phyloP scores from a whole-genome alignment of 768 basidiomycete genomes.

The Chalciporus piperatus region DNA sequence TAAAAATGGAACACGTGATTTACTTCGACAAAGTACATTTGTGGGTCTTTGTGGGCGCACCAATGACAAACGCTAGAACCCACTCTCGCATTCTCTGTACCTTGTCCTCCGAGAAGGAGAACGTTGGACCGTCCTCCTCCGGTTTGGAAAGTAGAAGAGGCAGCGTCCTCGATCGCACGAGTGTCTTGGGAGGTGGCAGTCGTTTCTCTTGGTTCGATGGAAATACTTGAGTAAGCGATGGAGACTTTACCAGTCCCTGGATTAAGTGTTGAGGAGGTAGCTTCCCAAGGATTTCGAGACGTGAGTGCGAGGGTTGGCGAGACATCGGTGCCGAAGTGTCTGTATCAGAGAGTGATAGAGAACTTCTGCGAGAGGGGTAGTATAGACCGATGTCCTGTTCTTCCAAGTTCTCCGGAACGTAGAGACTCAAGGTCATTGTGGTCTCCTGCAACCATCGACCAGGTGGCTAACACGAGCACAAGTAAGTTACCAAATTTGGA shows the following conservation, averaged over 20 bases:
- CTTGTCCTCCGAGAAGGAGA: conserved; percentile 48
- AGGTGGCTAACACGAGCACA: not conserved
- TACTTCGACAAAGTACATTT: not conserved
- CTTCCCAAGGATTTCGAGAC: conserved; percentile 1
- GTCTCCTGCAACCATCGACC: not conserved
- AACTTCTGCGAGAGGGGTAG: conserved; percentile 25
- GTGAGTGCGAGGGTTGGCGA: conserved; percentile 14
- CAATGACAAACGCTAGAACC: conserved; percentile 66
- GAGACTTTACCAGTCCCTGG: conserved; percentile 27
- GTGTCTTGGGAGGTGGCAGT: conserved; percentile 16
- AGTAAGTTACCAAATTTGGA: conserved; percentile 2
- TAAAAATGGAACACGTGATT: conserved; percentile 26
- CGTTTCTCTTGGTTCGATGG: conserved; percentile 15
- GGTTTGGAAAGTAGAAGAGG: conserved; percentile 38
- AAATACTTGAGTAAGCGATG: conserved; percentile 33
- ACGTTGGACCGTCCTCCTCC: conserved; percentile 39
- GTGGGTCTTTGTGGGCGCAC: conserved; percentile 34
- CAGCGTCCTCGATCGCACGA: conserved; percentile 47
- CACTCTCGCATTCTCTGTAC: conserved; percentile 56
- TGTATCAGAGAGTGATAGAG: conserved; percentile 21
- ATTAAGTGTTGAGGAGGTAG: not conserved
- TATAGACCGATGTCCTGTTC: conserved; percentile 31
- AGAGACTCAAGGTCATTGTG: conserved; percentile 10
- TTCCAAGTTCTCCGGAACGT: conserved; percentile 15
- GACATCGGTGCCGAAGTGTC: conserved; percentile 22